A percentile compares a stretch with the other conserved stretches of the same genome.
These are phyloP conservation scores for Blastomyces gilchristii DNA, from an alignment of 2,329 filamentous ascomycete species.

Conservation along the genomic window DNA sequence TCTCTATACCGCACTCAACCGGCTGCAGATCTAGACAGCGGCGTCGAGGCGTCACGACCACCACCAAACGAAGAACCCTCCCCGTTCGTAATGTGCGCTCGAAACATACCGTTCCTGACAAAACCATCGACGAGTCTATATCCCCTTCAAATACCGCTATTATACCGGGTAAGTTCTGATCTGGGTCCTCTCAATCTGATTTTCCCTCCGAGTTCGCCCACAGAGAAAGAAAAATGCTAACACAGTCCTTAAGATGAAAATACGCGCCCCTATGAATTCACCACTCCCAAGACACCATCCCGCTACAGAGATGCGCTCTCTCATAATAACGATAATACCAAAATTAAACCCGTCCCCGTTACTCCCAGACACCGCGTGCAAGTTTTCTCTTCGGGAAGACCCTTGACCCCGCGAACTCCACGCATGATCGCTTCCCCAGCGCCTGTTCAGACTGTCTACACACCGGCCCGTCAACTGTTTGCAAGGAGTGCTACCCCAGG, in stretches of 20 bases:
- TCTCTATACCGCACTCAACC: conserved; percentile 21
- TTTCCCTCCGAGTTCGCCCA: not conserved
- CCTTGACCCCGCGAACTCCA: conserved; percentile 68
- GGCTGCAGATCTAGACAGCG: conserved; percentile 30
- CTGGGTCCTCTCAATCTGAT: not conserved
- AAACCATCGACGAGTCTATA: conserved; percentile 34
- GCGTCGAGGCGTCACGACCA: conserved; percentile 18
- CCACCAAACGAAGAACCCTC: conserved; percentile 13
- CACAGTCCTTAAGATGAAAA: conserved; percentile 33
- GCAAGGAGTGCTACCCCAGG: conserved; percentile 65
- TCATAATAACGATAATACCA: conserved; percentile 24
- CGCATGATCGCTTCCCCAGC: conserved; percentile 63
- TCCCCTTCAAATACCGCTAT: conserved; percentile 35
- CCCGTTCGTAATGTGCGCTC: conserved; percentile 32
- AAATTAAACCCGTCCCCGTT: conserved; percentile 45
- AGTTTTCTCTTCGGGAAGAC: conserved; percentile 52
- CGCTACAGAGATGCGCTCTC: conserved; percentile 70
- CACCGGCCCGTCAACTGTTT: conserved; percentile 78
- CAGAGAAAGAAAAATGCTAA: not conserved
- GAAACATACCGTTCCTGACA: conserved; percentile 39
- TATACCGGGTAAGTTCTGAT: conserved; percentile 25
- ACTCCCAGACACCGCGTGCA: conserved; percentile 80
- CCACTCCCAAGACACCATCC: conserved; percentile 49
- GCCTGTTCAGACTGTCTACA: conserved; percentile 66
- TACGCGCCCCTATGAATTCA: conserved; percentile 30